phyloP scores from a whole-genome alignment of 495 filamentous ascomycete species.

The Penicillium robsamsonii region DNA sequence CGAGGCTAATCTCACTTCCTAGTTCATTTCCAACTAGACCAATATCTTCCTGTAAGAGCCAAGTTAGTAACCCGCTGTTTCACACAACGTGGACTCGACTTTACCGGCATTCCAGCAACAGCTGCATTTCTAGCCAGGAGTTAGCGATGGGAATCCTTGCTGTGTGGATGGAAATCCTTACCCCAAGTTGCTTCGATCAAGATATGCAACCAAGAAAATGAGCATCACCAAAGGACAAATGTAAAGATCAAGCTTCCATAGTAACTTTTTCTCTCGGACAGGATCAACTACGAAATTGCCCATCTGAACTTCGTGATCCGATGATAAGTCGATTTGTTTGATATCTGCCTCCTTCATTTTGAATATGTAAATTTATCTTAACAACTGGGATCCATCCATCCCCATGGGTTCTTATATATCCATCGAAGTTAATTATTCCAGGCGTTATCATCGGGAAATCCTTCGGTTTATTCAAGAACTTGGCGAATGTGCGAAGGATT shows the following conservation, averaged over 20 bases:
- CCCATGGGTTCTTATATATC: conserved; percentile 2
- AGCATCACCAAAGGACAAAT: conserved; percentile 17
- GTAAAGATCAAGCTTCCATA: conserved; percentile 18
- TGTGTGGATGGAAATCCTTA: neutral
- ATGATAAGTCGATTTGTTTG: conserved; percentile 8
- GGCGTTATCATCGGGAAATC: conserved; percentile 14
- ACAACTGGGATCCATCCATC: neutral
- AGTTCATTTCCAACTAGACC: conserved; percentile 18
- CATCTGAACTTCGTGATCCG: conserved; percentile 17
- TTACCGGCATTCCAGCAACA: conserved; percentile 19
- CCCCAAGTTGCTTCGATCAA: conserved; percentile 21
- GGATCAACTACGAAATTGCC: conserved; percentile 14
- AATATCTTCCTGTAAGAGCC: conserved; percentile 15
- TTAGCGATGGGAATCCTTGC: neutral
- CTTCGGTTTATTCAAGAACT: conserved; percentile 13
- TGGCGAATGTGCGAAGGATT: conserved; percentile 5
- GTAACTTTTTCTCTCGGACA: conserved; percentile 12
- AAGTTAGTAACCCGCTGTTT: neutral
- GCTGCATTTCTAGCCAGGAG: conserved; percentile 14
- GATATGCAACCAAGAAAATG: conserved; percentile 17
- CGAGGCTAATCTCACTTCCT: conserved; percentile 8
- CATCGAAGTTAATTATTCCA: neutral
- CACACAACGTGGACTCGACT: neutral
- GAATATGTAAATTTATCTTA: neutral
- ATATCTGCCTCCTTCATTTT: conserved; percentile 14